Percentiles rank a stretch among this genome's conserved stretches.
Evolutionary conservation across 345 rosid genomes (phyloP).

Genomic region (Boechera retrofracta): DNA sequence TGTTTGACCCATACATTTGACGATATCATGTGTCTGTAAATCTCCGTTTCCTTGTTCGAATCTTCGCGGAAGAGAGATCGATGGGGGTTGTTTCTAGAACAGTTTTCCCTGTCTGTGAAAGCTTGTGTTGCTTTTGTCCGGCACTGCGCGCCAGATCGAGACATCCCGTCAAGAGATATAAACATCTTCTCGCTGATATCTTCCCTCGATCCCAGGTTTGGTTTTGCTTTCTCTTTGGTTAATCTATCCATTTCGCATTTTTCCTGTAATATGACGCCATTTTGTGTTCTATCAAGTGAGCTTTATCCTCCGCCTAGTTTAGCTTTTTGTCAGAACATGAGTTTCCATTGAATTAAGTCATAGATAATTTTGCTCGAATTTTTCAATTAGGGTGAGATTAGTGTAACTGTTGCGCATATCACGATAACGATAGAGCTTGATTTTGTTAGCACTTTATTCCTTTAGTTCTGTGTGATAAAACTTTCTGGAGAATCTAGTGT

Average conservation of each 20-base stretch:
- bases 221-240: background rate
- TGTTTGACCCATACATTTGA: slow-evolving; percentile 23
- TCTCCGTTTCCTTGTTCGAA: background rate
- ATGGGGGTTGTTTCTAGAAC: slow-evolving; percentile 58
- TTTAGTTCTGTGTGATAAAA: no score
- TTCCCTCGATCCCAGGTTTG: slow-evolving; percentile 63
- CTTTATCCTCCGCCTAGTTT: background rate
- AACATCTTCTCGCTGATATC: slow-evolving; percentile 68
- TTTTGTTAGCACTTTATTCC: background rate
- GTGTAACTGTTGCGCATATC: background rate
- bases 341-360: background rate
- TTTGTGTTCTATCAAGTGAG: no score
- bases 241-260: background rate
- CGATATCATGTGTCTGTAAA: slow-evolving; percentile 17
- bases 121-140: slow-evolving; percentile 67
- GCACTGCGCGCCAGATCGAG: slow-evolving; percentile 68
- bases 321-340: background rate
- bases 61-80: background rate
- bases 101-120: slow-evolving; percentile 61
- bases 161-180: slow-evolving; percentile 76
- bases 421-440: background rate
- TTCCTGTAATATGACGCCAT: background rate
- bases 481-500: no score
- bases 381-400: background rate
- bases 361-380: no score